Evolutionary conservation across 345 rosid species (phyloP).

Genomic region (Arabidopsis suecica): DNA sequence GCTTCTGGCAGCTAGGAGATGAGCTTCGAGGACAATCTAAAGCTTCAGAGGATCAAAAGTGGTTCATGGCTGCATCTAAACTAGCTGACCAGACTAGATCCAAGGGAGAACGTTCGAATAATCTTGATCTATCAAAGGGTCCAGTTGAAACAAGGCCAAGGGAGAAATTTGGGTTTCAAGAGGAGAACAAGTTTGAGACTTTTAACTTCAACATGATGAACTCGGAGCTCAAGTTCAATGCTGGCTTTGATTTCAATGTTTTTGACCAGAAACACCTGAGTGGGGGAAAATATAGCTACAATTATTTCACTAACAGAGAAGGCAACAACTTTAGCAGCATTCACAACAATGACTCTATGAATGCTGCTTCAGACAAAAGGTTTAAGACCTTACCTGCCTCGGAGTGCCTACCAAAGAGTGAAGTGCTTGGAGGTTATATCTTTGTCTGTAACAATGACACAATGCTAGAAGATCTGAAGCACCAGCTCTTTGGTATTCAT

Average conservation of each 20-base stretch:
- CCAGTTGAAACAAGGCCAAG: conserved; percentile 58
- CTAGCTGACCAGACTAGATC: conserved; percentile 81
- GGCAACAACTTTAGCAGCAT: conserved; percentile 45
- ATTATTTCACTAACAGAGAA: conserved; percentile 58
- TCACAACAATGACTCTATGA: conserved; percentile 51
- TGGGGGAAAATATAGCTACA: conserved; percentile 63
- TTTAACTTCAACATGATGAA: conserved; percentile 76
- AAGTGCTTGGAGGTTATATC: conserved; percentile 94
- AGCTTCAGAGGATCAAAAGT: conserved; percentile 79
- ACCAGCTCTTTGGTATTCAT: conserved; percentile 80
- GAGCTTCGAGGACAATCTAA: conserved; percentile 90
- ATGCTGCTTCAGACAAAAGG: conserved; percentile 42
- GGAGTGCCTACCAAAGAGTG: conserved; percentile 86
- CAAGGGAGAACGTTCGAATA: conserved; percentile 81
- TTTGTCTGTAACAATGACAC: conserved; percentile 98
- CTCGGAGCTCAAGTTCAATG: conserved; percentile 65
- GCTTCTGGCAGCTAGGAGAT: conserved; percentile 95
- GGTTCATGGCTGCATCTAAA: conserved; percentile 87
- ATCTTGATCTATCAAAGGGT: conserved; percentile 80
- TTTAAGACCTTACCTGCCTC: conserved; percentile 87
- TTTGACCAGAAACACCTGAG: conserved; percentile 64
- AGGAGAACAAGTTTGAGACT: conserved; percentile 61
- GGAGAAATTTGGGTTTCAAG: conserved; percentile 76
- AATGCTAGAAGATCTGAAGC: conserved; percentile 93
- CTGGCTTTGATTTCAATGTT: conserved; percentile 60